phyloP scores from a whole-genome alignment of 164 flowering plant genomes.

The Chimonanthus salicifolius region DNA sequence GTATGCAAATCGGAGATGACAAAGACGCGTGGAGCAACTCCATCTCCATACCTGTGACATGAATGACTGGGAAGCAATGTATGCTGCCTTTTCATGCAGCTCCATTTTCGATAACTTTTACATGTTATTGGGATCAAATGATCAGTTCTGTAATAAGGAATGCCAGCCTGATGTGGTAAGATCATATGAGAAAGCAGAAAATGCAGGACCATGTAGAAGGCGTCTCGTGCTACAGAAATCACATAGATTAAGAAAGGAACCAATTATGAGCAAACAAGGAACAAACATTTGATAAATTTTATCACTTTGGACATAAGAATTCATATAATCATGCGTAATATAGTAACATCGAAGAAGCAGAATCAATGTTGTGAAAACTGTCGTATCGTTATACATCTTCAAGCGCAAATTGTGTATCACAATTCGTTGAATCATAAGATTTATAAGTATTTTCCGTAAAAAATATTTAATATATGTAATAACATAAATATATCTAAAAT shows the following conservation, averaged over 20 bases:
- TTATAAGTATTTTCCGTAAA: too few relatives aligned
- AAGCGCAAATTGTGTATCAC: too few relatives aligned
- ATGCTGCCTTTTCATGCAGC: conserved; percentile 21
- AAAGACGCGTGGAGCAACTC: conserved; percentile 41
- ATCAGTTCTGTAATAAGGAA: conserved; percentile 1
- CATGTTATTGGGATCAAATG: background rate
- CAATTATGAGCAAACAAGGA: background rate
- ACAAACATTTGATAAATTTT: background rate
- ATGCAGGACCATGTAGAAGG: conserved; percentile 10
- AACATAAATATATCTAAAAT: too few relatives aligned
- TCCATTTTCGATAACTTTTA: conserved; percentile 1
- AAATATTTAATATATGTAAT: too few relatives aligned
- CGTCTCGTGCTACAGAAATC: background rate
- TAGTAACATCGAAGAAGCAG: background rate
- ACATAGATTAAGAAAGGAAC: background rate
- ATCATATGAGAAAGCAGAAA: conserved; percentile 8
- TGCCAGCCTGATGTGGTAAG: conserved; percentile 1
- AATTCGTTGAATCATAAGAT: too few relatives aligned
- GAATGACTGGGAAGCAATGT: conserved; percentile 10
- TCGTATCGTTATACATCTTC: too few relatives aligned
- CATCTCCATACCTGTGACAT: conserved; percentile 9
- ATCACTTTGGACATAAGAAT: background rate
- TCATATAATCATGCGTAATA: background rate
- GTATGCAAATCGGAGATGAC: conserved; percentile 78
- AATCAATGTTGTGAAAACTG: background rate